Evolutionary conservation across 208 protist species (phyloP).

Genomic region (Wallacemonas sp.): DNA sequence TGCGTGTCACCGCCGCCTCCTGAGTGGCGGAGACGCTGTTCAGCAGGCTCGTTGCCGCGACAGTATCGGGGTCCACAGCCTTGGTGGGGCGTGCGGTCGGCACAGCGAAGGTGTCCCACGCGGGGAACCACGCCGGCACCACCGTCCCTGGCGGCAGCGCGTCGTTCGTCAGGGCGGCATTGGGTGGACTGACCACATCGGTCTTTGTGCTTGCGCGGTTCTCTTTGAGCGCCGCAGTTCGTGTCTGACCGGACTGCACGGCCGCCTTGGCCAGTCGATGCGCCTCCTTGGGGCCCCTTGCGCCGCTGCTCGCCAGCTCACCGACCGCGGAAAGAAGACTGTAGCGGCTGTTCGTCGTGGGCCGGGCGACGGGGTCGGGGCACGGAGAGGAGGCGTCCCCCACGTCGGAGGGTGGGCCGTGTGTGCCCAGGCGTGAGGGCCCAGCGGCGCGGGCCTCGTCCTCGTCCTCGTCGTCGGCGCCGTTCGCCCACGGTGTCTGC

Average conservation of each 20-base stretch:
- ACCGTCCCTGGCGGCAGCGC: neutral
- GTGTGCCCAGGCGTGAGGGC: neutral
- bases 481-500: too few relatives aligned
- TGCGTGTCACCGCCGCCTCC: neutral
- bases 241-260: neutral
- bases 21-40: neutral
- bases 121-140: conserved; percentile 1
- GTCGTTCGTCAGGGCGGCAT: neutral
- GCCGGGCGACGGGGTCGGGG: neutral
- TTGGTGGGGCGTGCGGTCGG: too few relatives aligned
- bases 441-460: too few relatives aligned
- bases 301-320: neutral
- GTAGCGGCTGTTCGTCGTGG: neutral
- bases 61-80: too few relatives aligned
- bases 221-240: neutral
- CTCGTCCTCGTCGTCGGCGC: too few relatives aligned
- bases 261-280: neutral
- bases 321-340: neutral
- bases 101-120: conserved; percentile 14
- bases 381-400: neutral
- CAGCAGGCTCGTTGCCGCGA: neutral
- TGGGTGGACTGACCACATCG: too few relatives aligned
- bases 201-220: too few relatives aligned
- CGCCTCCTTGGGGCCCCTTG: neutral
- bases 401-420: neutral